Percentiles rank a stretch among this genome's conserved stretches.
These are phyloP conservation scores for Geotrichum australiense DNA, from an alignment of 1,139 yeast genomes.

Conservation along the genomic window DNA sequence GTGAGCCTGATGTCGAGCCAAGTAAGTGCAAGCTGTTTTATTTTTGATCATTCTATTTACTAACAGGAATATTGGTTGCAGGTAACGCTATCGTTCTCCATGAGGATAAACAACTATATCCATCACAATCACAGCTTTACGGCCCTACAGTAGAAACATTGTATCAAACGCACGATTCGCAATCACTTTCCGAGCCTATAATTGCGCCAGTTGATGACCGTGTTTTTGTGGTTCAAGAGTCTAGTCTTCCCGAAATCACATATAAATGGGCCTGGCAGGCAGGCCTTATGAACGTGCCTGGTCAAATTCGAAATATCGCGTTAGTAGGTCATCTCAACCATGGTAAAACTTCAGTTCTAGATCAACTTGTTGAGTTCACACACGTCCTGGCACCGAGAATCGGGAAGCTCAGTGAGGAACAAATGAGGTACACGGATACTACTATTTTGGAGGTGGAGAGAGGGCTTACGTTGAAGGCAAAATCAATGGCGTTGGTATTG, in stretches of 20 bases:
- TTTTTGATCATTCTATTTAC: background rate
- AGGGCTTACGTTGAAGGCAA: constrained; percentile 59
- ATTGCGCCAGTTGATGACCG: constrained; percentile 48
- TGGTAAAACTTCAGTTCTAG: constrained; percentile 85
- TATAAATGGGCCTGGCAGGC: constrained; percentile 62
- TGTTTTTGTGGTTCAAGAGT: constrained; percentile 45
- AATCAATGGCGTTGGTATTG: constrained; percentile 59
- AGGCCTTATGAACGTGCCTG: constrained; percentile 48
- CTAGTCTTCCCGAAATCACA: constrained; percentile 48
- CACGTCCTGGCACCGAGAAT: constrained; percentile 40
- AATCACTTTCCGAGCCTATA: constrained; percentile 54
- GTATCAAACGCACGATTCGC: constrained; percentile 50
- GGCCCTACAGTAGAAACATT: constrained; percentile 61
- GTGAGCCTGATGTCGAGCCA: constrained; percentile 13
- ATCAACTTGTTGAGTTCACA: constrained; percentile 56
- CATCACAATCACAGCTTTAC: constrained; percentile 39
- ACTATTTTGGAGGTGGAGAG: constrained; percentile 63
- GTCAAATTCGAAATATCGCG: constrained; percentile 69
- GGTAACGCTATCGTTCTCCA: constrained; percentile 36
- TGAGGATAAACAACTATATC: constrained; percentile 43
- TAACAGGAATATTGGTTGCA: background rate
- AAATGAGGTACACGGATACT: constrained; percentile 61
- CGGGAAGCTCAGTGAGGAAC: constrained; percentile 36
- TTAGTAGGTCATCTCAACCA: constrained; percentile 74
- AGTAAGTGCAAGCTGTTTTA: background rate